Base-by-base conservation (phyloP, 805 yeast genomes). In the Candida maesae region DNA sequence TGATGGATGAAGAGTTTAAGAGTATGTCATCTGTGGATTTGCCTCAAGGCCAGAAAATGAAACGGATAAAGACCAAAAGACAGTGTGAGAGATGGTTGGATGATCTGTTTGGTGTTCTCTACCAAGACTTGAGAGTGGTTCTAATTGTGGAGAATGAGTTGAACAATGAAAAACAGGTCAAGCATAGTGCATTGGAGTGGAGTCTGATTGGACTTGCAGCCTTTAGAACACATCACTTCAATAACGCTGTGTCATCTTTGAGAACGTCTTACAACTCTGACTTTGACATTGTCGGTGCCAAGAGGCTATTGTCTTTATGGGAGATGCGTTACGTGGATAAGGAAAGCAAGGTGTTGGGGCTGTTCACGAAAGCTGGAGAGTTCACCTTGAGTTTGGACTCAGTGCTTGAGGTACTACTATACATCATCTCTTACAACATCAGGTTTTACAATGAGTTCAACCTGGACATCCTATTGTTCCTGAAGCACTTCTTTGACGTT, bases 21-120 rank as follows among this genome's bases (percentile, higher is more conserved):
- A 60, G 55, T 27, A 42, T 58, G 6, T 56, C 60, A 30, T 45
- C 57, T 5, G 42, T 42, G n/a, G 39, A 55, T 1, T 39, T 51
- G 11, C 48, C 47, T 16, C 40, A 51, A 13, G 28, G 50, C 16
- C 16, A 33, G 12, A 39, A 35, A 13, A 20, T 36, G 13, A 16
- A 42, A 16, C 39, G 39, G 15, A 36, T 43, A 38, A 59, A 36
- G 53, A 53, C 33, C 40, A 81, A 81, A 49, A 68, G 84, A 27
- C 63, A 78, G 26, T 84, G 95, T 59, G 91, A 83, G 55, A 67
- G 78, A 40, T 84, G 95, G 90, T 66, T 87, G 23, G 95, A 86
- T 49, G 81, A 81, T 53, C 64, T 86, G 37, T 83, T 86, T 56
- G 65, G 82, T 62, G 70, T 80, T 2, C 63, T 86, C 23, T 85